A percentile compares a stretch with the other conserved stretches of the same genome.
Conservation (phyloP, 768 basidiomycete genomes). For the Mycena rosella region DNA sequence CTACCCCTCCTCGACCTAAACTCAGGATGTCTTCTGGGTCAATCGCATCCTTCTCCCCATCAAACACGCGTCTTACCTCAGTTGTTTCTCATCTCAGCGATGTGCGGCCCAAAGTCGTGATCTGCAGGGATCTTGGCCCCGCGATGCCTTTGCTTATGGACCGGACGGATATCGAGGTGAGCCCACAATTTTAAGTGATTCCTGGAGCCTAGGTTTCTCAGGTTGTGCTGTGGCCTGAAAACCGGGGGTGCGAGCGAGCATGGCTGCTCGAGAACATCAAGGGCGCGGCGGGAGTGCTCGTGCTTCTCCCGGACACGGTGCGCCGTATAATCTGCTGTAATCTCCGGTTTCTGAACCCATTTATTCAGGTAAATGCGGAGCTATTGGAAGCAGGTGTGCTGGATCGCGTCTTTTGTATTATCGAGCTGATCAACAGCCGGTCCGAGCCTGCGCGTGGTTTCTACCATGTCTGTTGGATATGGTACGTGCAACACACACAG, state of each 20-base stretch:
- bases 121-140: slow-evolving; percentile 33
- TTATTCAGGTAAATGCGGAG: slow-evolving; percentile 75
- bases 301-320: slow-evolving; percentile 83
- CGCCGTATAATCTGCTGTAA: slow-evolving; percentile 6
- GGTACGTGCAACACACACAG: slow-evolving; percentile 57
- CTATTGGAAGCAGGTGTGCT: slow-evolving; percentile 69
- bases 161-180: slow-evolving; percentile 26
- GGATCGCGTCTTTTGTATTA: background rate
- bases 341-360: slow-evolving; percentile 26
- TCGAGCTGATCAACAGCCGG: slow-evolving; percentile 64
- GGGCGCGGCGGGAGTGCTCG: slow-evolving; percentile 73
- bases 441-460: slow-evolving; percentile 80
- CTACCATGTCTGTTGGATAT: slow-evolving; percentile 94
- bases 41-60: slow-evolving; percentile 17
- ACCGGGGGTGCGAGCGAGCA: slow-evolving; percentile 65
- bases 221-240: slow-evolving; percentile 63
- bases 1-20: background rate
- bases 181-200: background rate
- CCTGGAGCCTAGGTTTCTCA: slow-evolving; percentile 20
- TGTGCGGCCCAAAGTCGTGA: slow-evolving; percentile 31
- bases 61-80: slow-evolving; percentile 21
- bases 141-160: slow-evolving; percentile 32
- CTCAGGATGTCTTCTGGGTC: slow-evolving; percentile 31
- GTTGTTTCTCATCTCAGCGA: slow-evolving; percentile 28
- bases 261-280: slow-evolving; percentile 83